A percentile compares a stretch with the other conserved stretches of the same genome.
Conservation (phyloP, 73 alveolate genomes). For the Breviolum minutum region DNA sequence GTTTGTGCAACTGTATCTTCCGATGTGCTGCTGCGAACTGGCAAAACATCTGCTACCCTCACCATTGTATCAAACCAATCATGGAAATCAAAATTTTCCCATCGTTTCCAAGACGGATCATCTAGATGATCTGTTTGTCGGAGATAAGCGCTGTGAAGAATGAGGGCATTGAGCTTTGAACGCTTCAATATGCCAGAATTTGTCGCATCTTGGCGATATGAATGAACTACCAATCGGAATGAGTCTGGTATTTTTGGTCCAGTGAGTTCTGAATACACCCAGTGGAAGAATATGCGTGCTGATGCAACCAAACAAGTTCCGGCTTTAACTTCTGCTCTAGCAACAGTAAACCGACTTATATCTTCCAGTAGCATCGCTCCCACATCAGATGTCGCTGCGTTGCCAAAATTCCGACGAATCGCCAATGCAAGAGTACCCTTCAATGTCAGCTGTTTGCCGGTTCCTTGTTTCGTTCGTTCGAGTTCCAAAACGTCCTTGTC, state of each 20-base stretch:
- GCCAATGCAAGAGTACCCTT: background rate
- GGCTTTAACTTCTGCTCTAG: background rate
- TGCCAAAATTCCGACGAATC: background rate
- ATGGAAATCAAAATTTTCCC: background rate
- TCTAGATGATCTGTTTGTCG: background rate
- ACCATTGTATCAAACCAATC: constrained; percentile 1
- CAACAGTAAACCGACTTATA: background rate
- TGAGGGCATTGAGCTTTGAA: background rate
- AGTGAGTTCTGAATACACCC: background rate
- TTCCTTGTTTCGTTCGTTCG: background rate
- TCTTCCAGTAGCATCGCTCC: constrained; percentile 9
- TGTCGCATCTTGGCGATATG: constrained; percentile 1
- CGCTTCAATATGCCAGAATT: constrained; percentile 5
- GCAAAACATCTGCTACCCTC: constrained; percentile 23
- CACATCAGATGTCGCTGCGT: background rate
- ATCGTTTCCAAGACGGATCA: background rate
- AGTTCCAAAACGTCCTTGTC: background rate
- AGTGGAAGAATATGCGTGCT: background rate
- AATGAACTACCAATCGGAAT: background rate
- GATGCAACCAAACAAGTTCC: background rate
- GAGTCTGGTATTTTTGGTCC: background rate
- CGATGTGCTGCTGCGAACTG: background rate
- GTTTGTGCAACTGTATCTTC: background rate
- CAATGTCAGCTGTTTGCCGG: constrained; percentile 1
- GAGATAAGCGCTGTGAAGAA: background rate